These are phyloP conservation scores for Platismatia glauca DNA, from an alignment of 495 filamentous ascomycete species.

Conservation along the genomic window DNA sequence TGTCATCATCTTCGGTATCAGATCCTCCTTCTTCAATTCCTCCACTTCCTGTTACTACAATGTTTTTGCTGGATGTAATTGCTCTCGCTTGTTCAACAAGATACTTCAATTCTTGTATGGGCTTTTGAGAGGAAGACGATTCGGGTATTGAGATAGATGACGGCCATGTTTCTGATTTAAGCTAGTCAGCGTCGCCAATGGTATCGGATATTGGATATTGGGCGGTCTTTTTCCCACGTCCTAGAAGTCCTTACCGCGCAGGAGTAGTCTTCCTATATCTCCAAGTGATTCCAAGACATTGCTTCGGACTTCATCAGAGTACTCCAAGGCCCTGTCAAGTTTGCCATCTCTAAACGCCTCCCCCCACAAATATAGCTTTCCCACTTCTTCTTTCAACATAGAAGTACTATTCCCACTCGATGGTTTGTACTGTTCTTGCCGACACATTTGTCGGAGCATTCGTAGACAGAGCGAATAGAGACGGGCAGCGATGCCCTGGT, in stretches of 20 bases:
- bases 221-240: background rate
- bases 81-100: background rate
- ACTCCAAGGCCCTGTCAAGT: conserved; percentile 22
- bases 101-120: background rate
- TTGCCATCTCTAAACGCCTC: conserved; percentile 19
- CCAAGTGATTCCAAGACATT: conserved; percentile 14
- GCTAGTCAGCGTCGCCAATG: background rate
- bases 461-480: conserved; percentile 10
- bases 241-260: background rate
- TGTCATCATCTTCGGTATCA: too few relatives aligned
- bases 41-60: background rate
- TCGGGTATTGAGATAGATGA: background rate
- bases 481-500: conserved; percentile 1
- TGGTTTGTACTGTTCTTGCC: background rate
- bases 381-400: conserved; percentile 20
- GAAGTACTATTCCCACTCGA: background rate
- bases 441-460: conserved; percentile 1
- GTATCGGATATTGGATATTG: too few relatives aligned
- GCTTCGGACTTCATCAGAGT: conserved; percentile 17
- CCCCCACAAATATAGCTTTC: conserved; percentile 26
- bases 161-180: background rate
- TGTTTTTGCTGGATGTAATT: background rate
- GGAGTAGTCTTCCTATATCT: conserved; percentile 14
- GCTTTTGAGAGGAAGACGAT: background rate
- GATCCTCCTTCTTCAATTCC: too few relatives aligned